These are phyloP conservation scores for Citrullus amarus DNA, from an alignment of 306 rosid species.

Conservation along the genomic window DNA sequence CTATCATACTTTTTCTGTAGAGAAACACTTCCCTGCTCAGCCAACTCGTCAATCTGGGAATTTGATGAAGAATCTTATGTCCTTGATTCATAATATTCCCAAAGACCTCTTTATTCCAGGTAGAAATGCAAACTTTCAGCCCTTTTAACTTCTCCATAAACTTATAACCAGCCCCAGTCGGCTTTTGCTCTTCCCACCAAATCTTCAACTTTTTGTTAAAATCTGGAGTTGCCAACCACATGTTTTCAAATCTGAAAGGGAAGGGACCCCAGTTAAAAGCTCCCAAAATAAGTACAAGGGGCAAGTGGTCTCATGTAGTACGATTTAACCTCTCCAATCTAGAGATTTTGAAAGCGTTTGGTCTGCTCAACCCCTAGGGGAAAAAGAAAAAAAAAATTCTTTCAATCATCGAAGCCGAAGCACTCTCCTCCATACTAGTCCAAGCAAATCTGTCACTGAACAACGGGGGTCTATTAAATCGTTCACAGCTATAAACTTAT, in stretches of 20 bases:
- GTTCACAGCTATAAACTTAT: too few species aligned
- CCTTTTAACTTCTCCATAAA: too few species aligned
- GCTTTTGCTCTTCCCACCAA: too few species aligned
- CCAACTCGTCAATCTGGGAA: not conserved
- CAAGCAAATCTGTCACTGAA: not conserved
- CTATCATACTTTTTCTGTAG: too few species aligned
- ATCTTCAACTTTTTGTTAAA: too few species aligned
- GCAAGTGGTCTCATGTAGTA: not conserved
- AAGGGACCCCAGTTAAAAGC: too few species aligned
- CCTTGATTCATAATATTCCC: not conserved
- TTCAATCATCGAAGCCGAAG: not conserved
- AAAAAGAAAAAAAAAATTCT: too few species aligned
- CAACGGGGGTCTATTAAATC: too few species aligned
- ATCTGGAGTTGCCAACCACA: too few species aligned
- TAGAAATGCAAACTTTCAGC: too few species aligned
- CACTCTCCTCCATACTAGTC: not conserved
- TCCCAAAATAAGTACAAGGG: not conserved
- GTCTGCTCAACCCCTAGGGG: not conserved
- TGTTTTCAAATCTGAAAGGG: too few species aligned
- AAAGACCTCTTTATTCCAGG: not conserved
- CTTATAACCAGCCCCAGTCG: too few species aligned
- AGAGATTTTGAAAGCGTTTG: not conserved
- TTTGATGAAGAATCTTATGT: not conserved
- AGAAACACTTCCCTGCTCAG: not conserved
- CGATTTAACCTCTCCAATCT: not conserved